Conservation (phyloP, 192 early-diverging fungal genomes). For the Coemansia sp. region DNA sequence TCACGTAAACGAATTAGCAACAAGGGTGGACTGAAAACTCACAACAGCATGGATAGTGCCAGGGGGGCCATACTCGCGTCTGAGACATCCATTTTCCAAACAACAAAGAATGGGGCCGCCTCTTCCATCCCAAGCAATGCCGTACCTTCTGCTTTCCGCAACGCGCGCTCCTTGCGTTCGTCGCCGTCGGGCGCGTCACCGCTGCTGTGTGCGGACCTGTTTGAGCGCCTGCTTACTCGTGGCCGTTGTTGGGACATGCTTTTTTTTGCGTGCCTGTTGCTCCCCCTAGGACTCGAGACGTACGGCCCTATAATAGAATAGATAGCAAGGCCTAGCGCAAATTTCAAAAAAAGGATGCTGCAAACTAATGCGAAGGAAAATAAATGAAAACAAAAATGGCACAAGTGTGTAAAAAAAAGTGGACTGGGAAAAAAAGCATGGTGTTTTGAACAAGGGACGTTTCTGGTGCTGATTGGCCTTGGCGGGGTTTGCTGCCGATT, state of each 20-base stretch:
- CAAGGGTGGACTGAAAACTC: background rate
- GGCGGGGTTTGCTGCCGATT: no score
- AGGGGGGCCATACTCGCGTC: background rate
- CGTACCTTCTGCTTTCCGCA: slow-evolving; percentile 50
- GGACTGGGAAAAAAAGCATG: no score
- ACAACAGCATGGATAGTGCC: background rate
- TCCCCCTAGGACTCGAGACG: background rate
- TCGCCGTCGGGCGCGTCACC: slow-evolving; percentile 13
- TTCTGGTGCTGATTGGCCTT: no score
- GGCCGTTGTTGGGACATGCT: slow-evolving; percentile 20
- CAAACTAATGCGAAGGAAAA: no score
- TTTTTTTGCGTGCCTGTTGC: background rate
- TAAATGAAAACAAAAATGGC: no score
- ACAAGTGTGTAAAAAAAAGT: no score
- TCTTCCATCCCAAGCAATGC: background rate
- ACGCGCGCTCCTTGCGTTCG: slow-evolving; percentile 49
- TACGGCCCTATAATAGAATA: background rate
- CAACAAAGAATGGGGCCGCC: background rate
- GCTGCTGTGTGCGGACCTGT: background rate
- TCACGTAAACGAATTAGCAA: background rate
- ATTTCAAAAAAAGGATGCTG: no score
- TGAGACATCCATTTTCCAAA: background rate
- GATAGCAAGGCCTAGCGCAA: background rate
- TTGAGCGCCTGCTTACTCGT: slow-evolving; percentile 17
- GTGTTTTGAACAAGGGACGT: no score